Base-by-base conservation (phyloP, 805 yeast genomes). In the Yamadazyma ubonensis region DNA sequence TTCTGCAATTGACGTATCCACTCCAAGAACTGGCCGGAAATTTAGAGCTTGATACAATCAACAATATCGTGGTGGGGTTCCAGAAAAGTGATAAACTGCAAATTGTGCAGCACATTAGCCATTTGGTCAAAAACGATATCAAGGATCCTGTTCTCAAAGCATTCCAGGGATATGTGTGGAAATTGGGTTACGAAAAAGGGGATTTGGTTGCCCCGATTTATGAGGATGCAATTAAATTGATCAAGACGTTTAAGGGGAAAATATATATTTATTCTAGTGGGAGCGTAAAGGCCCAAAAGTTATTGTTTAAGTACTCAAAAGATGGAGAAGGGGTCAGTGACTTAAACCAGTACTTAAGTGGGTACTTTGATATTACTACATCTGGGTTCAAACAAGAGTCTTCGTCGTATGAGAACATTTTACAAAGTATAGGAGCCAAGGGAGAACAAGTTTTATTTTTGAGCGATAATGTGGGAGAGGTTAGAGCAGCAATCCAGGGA, bases 231-330 rank as follows among this genome's bases (percentile, higher is more conserved):
- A 70, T 86, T 33, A 62, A 63, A 0, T 73, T 76, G 31, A 75
- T 89, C 38, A 49, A 67, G 36, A 40, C 52, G 2, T 75, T 81
- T 76, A 42, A 52, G 1, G 44, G 33, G 12, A 63, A 64, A 2
- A 64, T 87, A 0, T 85, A 72, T 54, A 87, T 90, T 14, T 90
- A 90, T 62, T 88, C 96, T 0, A 85, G 95, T 19, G 98, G 98
- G 0, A 82, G 93, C 30, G 79, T 90, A 17, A 76, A 80, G 43
- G 97, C 97, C 0, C 98, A 90, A 52, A 83, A 81, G 51, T 64
- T 90, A 44, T 62, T 90, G 42, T 87, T 90, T 54, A 72, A 71
- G 0, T 75, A 85, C 55, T 90, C 85, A 7, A 64, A 64, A 38
- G 60, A 61, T 7, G 58, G 59, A 5, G 30, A 22, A 11, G 11